phyloP scores from a whole-genome alignment of 2,329 filamentous ascomycete genomes.

The Cladosporium oxysporum region DNA sequence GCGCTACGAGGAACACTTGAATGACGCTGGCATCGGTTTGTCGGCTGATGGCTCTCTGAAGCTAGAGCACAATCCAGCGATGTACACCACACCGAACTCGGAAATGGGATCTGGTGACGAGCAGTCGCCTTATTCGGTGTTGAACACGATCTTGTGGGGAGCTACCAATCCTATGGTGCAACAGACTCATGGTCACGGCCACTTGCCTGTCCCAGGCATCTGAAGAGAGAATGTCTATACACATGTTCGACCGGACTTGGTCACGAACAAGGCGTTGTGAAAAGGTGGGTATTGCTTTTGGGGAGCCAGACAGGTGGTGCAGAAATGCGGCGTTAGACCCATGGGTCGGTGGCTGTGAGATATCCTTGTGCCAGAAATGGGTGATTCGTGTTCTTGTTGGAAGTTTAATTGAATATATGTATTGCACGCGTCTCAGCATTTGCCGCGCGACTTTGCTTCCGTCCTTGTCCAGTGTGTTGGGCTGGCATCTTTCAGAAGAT shows the following conservation, averaged over 20 bases:
- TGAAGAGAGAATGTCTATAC: neutral
- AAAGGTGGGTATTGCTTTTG: neutral
- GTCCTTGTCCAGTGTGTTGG: neutral
- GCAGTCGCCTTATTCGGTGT: constrained; percentile 49
- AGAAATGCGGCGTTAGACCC: neutral
- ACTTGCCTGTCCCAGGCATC: neutral
- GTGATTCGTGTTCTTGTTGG: neutral
- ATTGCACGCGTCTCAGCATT: neutral
- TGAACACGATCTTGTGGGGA: constrained; percentile 48
- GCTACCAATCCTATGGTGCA: constrained; percentile 3
- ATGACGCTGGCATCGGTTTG: constrained; percentile 20
- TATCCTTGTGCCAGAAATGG: neutral
- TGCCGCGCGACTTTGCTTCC: neutral
- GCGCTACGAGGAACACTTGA: constrained; percentile 16
- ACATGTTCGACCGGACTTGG: neutral
- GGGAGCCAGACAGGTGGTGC: neutral
- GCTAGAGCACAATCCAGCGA: constrained; percentile 27
- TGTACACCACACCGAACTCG: constrained; percentile 33
- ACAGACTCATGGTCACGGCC: neutral
- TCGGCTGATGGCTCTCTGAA: constrained; percentile 26
- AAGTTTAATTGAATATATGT: neutral
- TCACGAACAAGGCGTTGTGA: neutral
- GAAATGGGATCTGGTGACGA: constrained; percentile 39
- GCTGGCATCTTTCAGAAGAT: neutral
- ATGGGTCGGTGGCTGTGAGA: neutral